These are phyloP conservation scores for Candida vaughaniae DNA, from an alignment of 805 yeast genomes.

Conservation along the genomic window DNA sequence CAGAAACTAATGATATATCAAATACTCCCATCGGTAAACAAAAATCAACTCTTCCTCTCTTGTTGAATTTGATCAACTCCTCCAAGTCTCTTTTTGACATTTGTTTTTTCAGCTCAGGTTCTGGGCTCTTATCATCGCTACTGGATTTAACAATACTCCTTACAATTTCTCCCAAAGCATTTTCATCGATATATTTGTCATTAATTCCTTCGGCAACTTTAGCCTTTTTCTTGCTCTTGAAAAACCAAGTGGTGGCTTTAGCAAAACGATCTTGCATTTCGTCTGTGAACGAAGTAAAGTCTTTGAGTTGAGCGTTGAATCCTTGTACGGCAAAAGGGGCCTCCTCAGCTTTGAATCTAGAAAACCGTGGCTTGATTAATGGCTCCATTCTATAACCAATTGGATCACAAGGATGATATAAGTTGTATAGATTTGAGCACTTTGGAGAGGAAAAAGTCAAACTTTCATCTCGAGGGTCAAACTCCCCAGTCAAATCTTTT, in stretches of 20 bases:
- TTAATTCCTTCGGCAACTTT: conserved; percentile 13
- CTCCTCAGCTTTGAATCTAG: conserved; percentile 51
- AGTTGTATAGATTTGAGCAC: conserved; percentile 69
- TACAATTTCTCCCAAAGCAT: conserved; percentile 42
- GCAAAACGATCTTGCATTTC: conserved; percentile 33
- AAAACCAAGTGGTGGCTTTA: conserved; percentile 40
- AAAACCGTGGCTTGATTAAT: conserved; percentile 51
- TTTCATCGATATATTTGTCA: conserved; percentile 24
- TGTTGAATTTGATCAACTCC: conserved; percentile 51
- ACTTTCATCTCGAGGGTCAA: conserved; percentile 18
- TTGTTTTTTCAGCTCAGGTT: conserved; percentile 16
- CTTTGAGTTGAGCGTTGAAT: conserved; percentile 51
- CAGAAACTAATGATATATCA: conserved; percentile 76
- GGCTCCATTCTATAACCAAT: conserved; percentile 91
- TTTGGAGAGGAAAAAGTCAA: conserved; percentile 45
- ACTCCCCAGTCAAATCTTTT: conserved; percentile 17
- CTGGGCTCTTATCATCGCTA: conserved; percentile 17
- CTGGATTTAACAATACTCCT: conserved; percentile 24
- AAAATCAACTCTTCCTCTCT: conserved; percentile 80
- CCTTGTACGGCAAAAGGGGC: conserved; percentile 56
- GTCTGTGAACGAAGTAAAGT: conserved; percentile 37
- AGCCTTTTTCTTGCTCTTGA: conserved; percentile 9
- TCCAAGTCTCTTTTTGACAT: conserved; percentile 29
- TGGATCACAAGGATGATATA: conserved; percentile 91
- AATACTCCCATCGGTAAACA: conserved; percentile 73